Percentiles rank a stretch among this genome's conserved stretches.
These are phyloP conservation scores for Salix suchowensis DNA, from an alignment of 345 rosid species.

Conservation along the genomic window DNA sequence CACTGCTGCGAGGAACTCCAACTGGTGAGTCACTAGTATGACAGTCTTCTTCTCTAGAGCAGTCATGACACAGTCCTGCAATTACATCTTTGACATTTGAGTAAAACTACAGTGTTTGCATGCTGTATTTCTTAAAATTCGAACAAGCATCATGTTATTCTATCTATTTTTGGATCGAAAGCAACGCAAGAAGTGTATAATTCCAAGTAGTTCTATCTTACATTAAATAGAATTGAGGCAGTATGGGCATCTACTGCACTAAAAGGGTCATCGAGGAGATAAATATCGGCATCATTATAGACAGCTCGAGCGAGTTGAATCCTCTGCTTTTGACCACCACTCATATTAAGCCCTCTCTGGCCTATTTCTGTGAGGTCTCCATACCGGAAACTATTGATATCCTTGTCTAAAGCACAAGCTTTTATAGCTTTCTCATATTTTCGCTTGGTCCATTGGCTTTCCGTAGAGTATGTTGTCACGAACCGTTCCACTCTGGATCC, in stretches of 20 bases:
- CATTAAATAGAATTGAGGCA: conserved; percentile 57
- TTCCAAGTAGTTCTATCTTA: not conserved
- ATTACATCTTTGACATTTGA: not conserved
- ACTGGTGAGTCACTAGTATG: conserved; percentile 42
- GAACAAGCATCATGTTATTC: not conserved
- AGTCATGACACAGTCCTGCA: conserved; percentile 37
- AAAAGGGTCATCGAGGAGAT: conserved; percentile 79
- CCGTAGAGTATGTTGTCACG: conserved; percentile 32
- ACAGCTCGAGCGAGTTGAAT: conserved; percentile 74
- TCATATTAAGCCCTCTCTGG: conserved; percentile 73
- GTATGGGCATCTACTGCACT: conserved; percentile 85
- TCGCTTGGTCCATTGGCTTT: conserved; percentile 11
- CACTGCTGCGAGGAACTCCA: conserved; percentile 34
- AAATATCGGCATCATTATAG: conserved; percentile 59
- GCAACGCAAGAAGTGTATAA: too few species aligned
- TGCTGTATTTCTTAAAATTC: not conserved
- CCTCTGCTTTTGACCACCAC: conserved; percentile 86
- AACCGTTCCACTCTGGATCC: conserved; percentile 79
- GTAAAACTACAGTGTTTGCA: not conserved
- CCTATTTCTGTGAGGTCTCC: conserved; percentile 71
- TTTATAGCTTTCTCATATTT: conserved; percentile 40
- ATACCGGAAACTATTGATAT: conserved; percentile 40
- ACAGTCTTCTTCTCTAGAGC: conserved; percentile 31
- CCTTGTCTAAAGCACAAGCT: conserved; percentile 55
- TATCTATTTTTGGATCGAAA: not conserved